These are phyloP conservation scores for Lodderomyces parapsilosis DNA, from an alignment of 1,139 yeast species.

Conservation along the genomic window DNA sequence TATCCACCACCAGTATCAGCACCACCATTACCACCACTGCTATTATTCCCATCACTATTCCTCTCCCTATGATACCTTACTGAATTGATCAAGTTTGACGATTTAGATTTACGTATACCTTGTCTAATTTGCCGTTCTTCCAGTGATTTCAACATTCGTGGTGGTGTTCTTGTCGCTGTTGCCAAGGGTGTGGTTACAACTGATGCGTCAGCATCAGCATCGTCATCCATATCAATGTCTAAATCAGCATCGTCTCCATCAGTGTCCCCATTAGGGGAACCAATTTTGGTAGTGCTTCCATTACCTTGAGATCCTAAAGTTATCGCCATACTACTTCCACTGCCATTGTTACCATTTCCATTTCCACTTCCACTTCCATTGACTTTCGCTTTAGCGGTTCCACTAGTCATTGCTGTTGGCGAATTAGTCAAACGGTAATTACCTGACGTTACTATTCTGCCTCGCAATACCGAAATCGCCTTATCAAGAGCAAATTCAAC, in stretches of 20 bases:
- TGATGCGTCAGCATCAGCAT: not conserved
- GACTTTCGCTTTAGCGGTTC: not conserved
- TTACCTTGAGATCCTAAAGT: not conserved
- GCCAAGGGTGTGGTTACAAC: not conserved
- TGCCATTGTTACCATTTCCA: not conserved
- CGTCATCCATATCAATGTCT: not conserved
- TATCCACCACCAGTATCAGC: not conserved
- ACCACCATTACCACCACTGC: not conserved
- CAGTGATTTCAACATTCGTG: not conserved
- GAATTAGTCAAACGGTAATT: conserved; percentile 16
- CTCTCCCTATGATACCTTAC: not conserved
- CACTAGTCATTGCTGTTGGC: conserved; percentile 9
- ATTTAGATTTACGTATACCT: not conserved
- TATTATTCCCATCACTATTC: not conserved
- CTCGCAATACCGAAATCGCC: conserved; percentile 66
- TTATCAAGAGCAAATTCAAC: conserved; percentile 85
- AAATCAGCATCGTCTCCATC: not conserved
- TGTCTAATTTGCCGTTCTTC: not conserved
- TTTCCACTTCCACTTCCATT: not conserved
- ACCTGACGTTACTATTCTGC: conserved; percentile 54
- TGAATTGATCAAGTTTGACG: not conserved
- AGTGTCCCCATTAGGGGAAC: not conserved
- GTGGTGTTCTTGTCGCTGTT: not conserved
- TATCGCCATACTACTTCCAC: not conserved
- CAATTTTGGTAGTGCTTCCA: not conserved